Evolutionary conservation across 257 asterid species (phyloP).

Genomic region (Solanum tarijense): DNA sequence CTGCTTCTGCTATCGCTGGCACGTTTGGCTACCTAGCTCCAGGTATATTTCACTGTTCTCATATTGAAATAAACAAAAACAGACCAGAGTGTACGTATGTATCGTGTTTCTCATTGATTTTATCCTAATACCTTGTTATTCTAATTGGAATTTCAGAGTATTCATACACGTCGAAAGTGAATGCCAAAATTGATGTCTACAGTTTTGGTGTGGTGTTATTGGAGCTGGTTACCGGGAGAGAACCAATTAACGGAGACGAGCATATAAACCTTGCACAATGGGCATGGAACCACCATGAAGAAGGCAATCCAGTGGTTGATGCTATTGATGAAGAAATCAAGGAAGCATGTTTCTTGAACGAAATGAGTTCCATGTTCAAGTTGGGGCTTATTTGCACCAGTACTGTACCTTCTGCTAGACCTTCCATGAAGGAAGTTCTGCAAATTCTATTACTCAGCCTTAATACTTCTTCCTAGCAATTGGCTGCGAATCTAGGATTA

Average conservation of each 20-base stretch:
- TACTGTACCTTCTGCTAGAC: slow-evolving; percentile 42
- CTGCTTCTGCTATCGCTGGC: slow-evolving; percentile 48
- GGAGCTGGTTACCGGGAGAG: slow-evolving; percentile 12
- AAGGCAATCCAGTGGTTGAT: slow-evolving; percentile 26
- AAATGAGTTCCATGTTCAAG: slow-evolving; percentile 36
- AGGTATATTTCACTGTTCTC: slow-evolving; percentile 1
- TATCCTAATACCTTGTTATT: neutral
- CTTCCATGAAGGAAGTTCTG: slow-evolving; percentile 58
- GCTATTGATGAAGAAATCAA: slow-evolving; percentile 22
- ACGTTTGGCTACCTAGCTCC: slow-evolving; percentile 55
- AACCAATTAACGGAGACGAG: slow-evolving; percentile 47
- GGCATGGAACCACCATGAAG: slow-evolving; percentile 38
- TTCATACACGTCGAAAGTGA: slow-evolving; percentile 24
- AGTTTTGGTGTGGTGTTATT: slow-evolving; percentile 35
- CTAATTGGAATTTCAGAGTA: neutral
- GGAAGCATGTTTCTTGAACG: slow-evolving; percentile 33
- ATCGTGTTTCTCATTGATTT: neutral
- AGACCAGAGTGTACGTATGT: rapidly evolving
- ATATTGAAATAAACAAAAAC: neutral
- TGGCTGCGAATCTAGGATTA: too few relatives aligned
- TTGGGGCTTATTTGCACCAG: slow-evolving; percentile 66
- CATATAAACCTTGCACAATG: slow-evolving; percentile 69
- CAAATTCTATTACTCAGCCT: too few relatives aligned
- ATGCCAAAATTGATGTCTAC: slow-evolving; percentile 23
- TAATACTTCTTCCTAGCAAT: too few relatives aligned